These are phyloP conservation scores for Brassica carinata DNA, from an alignment of 345 rosid species.

Conservation along the genomic window DNA sequence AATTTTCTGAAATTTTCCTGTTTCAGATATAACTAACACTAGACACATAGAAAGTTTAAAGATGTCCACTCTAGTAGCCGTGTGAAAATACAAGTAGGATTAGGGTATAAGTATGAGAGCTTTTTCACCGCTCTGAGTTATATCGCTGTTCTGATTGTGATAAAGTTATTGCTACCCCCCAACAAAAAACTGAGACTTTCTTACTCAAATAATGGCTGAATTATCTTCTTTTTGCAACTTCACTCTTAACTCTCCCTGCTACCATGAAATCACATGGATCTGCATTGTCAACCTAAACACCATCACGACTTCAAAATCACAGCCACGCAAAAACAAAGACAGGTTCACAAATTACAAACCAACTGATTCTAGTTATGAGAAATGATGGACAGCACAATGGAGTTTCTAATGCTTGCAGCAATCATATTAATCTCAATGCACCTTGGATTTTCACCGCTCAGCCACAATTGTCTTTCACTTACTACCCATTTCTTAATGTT, in stretches of 20 bases:
- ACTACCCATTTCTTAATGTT: not conserved
- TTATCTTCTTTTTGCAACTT: not conserved
- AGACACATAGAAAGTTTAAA: not conserved
- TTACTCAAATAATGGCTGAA: not conserved
- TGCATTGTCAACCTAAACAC: not conserved
- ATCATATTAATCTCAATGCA: constrained; percentile 70
- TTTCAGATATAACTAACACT: not conserved
- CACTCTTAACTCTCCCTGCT: not conserved
- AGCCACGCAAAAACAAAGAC: not conserved
- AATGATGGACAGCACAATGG: constrained; percentile 46
- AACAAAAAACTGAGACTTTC: not conserved
- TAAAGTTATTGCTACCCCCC: not conserved
- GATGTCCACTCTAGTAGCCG: not conserved
- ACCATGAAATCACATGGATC: not conserved
- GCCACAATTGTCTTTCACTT: constrained; percentile 42
- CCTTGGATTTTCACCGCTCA: constrained; percentile 82
- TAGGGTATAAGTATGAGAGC: not conserved
- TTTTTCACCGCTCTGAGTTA: not conserved
- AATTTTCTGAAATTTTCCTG: not conserved
- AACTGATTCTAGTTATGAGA: not conserved
- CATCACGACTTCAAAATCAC: not conserved
- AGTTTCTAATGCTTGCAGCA: constrained; percentile 72
- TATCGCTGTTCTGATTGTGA: not conserved
- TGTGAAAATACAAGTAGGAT: not conserved
- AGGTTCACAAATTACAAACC: not conserved